phyloP scores from a whole-genome alignment of 2,329 filamentous ascomycete species.

The Fusarium denticulatum region DNA sequence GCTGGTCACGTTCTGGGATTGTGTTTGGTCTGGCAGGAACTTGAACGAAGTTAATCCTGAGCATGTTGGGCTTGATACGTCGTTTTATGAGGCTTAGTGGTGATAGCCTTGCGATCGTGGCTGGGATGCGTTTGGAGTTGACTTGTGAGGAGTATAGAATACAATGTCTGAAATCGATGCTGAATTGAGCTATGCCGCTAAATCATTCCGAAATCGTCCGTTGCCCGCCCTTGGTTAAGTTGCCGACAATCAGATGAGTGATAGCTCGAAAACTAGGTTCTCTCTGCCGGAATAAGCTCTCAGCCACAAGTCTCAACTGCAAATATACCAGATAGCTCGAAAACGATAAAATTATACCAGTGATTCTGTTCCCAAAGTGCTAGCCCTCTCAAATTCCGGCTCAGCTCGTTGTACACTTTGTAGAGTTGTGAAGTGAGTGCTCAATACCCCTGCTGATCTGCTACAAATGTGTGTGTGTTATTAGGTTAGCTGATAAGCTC shows the following conservation, averaged over 20 bases:
- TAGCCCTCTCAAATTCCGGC: accelerated
- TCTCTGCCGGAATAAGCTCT: too few species aligned
- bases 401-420: accelerated
- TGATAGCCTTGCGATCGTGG: accelerated
- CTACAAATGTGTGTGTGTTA: accelerated
- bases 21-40: conserved; percentile 49
- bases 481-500: accelerated
- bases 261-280: accelerated
- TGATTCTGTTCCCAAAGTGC: accelerated
- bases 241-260: accelerated
- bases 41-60: conserved; percentile 40
- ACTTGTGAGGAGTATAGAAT: not conserved
- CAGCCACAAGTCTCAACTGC: too few species aligned
- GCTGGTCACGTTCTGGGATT: conserved; percentile 61
- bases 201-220: accelerated
- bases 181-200: not conserved
- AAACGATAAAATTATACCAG: accelerated
- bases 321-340: too few species aligned
- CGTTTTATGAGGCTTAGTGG: not conserved
- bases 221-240: accelerated
- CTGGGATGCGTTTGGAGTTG: accelerated
- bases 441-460: too few species aligned
- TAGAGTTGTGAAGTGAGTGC: accelerated
- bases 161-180: not conserved
- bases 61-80: conserved; percentile 13